Percentiles rank a stretch among this genome's conserved stretches.
Conservation (phyloP, 495 filamentous ascomycete species). For the Acidiella bohemica region DNA sequence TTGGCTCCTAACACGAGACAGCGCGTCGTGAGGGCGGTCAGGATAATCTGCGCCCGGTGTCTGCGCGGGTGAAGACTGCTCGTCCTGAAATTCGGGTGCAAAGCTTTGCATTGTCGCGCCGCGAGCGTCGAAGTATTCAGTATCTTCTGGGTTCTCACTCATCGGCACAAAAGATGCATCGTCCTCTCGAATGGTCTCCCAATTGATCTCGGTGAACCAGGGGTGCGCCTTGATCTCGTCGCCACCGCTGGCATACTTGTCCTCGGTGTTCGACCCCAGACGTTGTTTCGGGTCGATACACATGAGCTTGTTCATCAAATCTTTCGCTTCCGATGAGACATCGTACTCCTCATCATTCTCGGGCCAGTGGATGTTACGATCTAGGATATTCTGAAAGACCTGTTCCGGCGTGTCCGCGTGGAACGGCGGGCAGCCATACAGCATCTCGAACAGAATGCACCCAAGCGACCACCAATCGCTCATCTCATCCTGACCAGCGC, state of each 20-base stretch:
- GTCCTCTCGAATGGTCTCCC: conserved; percentile 80
- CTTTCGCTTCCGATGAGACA: conserved; percentile 72
- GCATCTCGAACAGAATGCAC: conserved; percentile 92
- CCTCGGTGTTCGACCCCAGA: conserved; percentile 69
- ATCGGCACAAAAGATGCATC: conserved; percentile 92
- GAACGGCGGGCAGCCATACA: conserved; percentile 88
- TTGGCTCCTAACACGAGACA: conserved; percentile 78
- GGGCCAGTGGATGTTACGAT: conserved; percentile 80
- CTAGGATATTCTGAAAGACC: conserved; percentile 92
- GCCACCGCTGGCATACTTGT: conserved; percentile 66
- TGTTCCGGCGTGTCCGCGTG: conserved; percentile 81
- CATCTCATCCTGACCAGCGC: conserved; percentile 86
- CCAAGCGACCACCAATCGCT: conserved; percentile 99
- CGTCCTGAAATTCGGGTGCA: conserved; percentile 85
- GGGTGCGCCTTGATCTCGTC: conserved; percentile 78
- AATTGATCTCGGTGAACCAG: conserved; percentile 81
- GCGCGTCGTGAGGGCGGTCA: conserved; percentile 85
- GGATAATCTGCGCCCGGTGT: conserved; percentile 55
- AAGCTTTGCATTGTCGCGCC: conserved; percentile 84
- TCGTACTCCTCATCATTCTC: conserved; percentile 42
- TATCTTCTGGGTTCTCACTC: conserved; percentile 88
- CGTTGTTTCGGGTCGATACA: conserved; percentile 65
- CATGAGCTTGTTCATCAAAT: conserved; percentile 83
- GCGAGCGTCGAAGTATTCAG: conserved; percentile 90
- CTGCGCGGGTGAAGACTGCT: conserved; percentile 50